Evolutionary conservation across 441 rosid genomes (phyloP).

Genomic region (Melastoma candidum): DNA sequence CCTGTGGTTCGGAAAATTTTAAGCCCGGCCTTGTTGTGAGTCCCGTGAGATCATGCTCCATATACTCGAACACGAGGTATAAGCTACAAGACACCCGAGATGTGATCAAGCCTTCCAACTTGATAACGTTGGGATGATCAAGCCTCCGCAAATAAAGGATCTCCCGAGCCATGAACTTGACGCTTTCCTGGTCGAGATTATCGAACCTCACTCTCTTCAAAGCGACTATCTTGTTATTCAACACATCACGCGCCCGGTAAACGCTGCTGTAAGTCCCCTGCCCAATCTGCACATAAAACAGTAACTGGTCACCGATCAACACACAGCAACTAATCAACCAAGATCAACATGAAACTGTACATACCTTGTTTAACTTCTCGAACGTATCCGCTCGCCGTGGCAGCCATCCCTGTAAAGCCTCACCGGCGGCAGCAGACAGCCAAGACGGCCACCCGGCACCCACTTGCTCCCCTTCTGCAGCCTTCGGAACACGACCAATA

Average conservation of each 20-base stretch:
- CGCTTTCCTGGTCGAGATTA: constrained; percentile 65
- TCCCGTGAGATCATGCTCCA: constrained; percentile 98
- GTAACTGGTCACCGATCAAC: background rate
- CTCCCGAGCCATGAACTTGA: constrained; percentile 94
- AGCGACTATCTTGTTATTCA: constrained; percentile 61
- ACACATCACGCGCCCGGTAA: constrained; percentile 72
- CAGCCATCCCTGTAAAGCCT: constrained; percentile 76
- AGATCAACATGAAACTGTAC: constrained; percentile 1
- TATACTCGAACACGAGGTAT: constrained; percentile 91
- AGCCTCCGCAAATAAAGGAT: constrained; percentile 62
- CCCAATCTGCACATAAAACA: constrained; percentile 63
- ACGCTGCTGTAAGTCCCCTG: constrained; percentile 97
- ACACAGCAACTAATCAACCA: no score
- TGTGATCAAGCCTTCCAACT: constrained; percentile 78
- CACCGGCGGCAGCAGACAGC: constrained; percentile 72
- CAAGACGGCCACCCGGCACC: constrained; percentile 91
- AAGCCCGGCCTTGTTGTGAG: constrained; percentile 65
- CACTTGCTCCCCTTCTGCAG: constrained; percentile 46
- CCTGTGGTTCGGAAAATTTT: constrained; percentile 89
- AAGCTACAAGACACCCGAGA: constrained; percentile 59
- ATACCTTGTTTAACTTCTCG: constrained; percentile 79
- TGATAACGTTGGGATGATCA: constrained; percentile 84
- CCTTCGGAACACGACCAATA: constrained; percentile 29
- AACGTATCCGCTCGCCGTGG: constrained; percentile 73
- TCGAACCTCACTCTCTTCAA: constrained; percentile 78